phyloP scores from a whole-genome alignment of 805 yeast genomes.

The Candida nonsorbophila region DNA sequence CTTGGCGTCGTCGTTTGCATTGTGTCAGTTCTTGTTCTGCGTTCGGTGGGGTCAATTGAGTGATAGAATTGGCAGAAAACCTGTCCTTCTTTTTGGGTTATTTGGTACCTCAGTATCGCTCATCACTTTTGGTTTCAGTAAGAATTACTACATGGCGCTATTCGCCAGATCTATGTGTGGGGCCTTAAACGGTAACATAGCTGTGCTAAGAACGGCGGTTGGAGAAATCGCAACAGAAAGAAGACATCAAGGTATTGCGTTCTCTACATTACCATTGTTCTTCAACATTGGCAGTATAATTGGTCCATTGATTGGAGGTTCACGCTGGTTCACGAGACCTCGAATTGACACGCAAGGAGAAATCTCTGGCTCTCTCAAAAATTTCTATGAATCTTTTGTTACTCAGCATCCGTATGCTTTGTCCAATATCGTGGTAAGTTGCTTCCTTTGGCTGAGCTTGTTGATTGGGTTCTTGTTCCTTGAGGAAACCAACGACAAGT shows the following conservation, averaged over 20 bases:
- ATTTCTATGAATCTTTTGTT: conserved; percentile 19
- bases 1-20: conserved; percentile 54
- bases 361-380: neutral
- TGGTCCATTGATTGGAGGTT: conserved; percentile 53
- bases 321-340: conserved; percentile 47
- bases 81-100: conserved; percentile 46
- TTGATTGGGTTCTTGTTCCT: conserved; percentile 25
- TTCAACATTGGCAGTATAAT: conserved; percentile 56
- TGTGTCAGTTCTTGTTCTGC: conserved; percentile 52
- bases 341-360: neutral
- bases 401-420: conserved; percentile 30
- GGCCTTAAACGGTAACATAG: conserved; percentile 55
- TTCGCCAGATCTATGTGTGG: conserved; percentile 51
- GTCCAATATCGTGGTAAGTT: conserved; percentile 28
- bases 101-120: conserved; percentile 45
- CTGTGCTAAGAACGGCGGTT: conserved; percentile 54
- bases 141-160: conserved; percentile 46
- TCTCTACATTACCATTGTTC: conserved; percentile 53
- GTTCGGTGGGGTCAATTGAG: conserved; percentile 56
- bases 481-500: conserved; percentile 27
- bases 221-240: conserved; percentile 56
- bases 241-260: conserved; percentile 57
- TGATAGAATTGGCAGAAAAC: conserved; percentile 52
- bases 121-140: conserved; percentile 47
- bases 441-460: conserved; percentile 18